Evolutionary conservation across 1,284 basidiomycete genomes (phyloP).

Genomic region (Ganoderma lingzhi): DNA sequence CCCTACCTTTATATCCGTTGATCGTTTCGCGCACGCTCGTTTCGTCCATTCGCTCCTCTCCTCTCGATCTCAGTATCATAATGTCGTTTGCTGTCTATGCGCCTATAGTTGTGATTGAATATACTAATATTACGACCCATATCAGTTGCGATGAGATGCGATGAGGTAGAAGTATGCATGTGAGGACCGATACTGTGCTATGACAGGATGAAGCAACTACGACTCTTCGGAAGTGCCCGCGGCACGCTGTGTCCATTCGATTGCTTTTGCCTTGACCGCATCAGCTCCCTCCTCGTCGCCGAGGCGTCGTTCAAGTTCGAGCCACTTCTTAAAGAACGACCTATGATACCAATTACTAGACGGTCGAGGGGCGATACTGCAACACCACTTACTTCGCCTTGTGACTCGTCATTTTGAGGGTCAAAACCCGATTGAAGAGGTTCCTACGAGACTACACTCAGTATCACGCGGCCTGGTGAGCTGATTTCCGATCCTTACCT

Average conservation of each 20-base stretch:
- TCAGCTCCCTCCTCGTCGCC: constrained; percentile 89
- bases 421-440: constrained; percentile 85
- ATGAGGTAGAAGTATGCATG: background rate
- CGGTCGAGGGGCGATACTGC: no score
- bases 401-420: constrained; percentile 90
- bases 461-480: background rate
- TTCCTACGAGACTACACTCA: constrained; percentile 54
- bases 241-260: constrained; percentile 84
- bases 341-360: constrained; percentile 45
- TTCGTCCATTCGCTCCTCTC: constrained; percentile 54
- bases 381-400: constrained; percentile 82
- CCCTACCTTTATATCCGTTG: constrained; percentile 41
- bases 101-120: constrained; percentile 35
- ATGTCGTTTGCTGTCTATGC: constrained; percentile 43
- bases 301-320: constrained; percentile 86
- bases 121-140: constrained; percentile 32
- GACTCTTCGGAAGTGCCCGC: constrained; percentile 34
- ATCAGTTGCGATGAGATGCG: constrained; percentile 5
- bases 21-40: constrained; percentile 51
- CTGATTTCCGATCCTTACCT: constrained; percentile 52
- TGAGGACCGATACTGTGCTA: background rate
- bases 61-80: constrained; percentile 49
- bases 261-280: constrained; percentile 86
- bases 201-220: constrained; percentile 40
- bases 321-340: constrained; percentile 98